Conservation (phyloP, 225 moss, liverwort and hornwort genomes). For the Physcomitrellopsis africana region DNA sequence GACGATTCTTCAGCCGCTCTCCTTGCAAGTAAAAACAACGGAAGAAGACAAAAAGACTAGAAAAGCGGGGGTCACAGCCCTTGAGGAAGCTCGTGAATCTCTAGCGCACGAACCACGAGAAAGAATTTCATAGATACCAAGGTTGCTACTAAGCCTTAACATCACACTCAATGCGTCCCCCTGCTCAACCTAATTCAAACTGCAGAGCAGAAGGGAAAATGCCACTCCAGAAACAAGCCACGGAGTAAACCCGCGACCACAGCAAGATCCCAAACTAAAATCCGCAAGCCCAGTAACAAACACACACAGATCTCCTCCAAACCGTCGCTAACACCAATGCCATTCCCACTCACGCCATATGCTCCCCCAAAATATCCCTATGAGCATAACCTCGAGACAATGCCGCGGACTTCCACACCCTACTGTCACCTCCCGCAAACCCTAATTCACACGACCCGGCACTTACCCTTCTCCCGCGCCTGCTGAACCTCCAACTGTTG, state of each 20-base stretch:
- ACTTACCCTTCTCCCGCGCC: not conserved
- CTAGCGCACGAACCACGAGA: conserved; percentile 17
- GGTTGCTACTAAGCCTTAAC: not conserved
- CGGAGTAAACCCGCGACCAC: conserved; percentile 12
- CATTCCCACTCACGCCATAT: not conserved
- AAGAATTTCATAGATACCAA: not conserved
- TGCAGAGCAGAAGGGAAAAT: conserved; percentile 11
- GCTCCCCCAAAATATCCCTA: not conserved
- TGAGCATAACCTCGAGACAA: not conserved
- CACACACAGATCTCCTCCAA: conserved; percentile 11
- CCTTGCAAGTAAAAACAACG: conserved; percentile 18
- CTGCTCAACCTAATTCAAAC: not conserved
- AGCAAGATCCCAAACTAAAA: conserved; percentile 7
- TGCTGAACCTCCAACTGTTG: no score
- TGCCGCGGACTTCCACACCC: not conserved
- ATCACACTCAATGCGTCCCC: not conserved
- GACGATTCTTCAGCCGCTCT: not conserved
- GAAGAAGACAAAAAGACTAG: not conserved
- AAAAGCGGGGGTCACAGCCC: conserved; percentile 6
- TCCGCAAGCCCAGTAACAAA: not conserved
- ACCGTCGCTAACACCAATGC: not conserved
- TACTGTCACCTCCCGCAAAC: not conserved
- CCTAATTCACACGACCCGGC: conserved; percentile 15
- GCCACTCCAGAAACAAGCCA: conserved; percentile 29
- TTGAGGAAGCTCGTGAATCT: conserved; percentile 17